These are phyloP conservation scores for Talaromyces islandicus DNA, from an alignment of 2,329 filamentous ascomycete species.

Conservation along the genomic window DNA sequence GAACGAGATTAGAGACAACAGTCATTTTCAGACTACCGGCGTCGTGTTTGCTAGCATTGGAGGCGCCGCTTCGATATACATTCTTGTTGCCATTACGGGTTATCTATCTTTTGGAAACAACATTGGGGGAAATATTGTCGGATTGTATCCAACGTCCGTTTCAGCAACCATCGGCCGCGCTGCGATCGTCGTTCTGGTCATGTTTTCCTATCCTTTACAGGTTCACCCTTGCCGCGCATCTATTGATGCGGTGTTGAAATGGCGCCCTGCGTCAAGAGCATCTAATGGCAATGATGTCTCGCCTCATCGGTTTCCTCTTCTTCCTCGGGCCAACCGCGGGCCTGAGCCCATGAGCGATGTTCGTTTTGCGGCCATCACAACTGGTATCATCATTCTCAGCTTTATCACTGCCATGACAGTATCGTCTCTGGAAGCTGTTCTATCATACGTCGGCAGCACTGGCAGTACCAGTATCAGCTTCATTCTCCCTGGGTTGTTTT, in stretches of 20 bases:
- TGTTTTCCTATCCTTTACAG: slow-evolving; percentile 93
- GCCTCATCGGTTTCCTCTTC: slow-evolving; percentile 38
- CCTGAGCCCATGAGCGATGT: slow-evolving; percentile 69
- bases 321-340: slow-evolving; percentile 34
- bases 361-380: slow-evolving; percentile 85
- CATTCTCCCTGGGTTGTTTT: slow-evolving; percentile 91
- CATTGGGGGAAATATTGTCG: slow-evolving; percentile 86
- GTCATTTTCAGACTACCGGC: slow-evolving; percentile 67
- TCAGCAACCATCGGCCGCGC: slow-evolving; percentile 89
- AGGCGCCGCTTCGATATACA: slow-evolving; percentile 77
- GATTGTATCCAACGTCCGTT: slow-evolving; percentile 75
- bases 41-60: slow-evolving; percentile 83
- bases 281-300: slow-evolving; percentile 35
- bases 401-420: slow-evolving; percentile 91
- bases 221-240: slow-evolving; percentile 95
- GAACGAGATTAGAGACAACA: slow-evolving; percentile 86
- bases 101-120: slow-evolving; percentile 93
- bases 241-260: slow-evolving; percentile 86
- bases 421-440: slow-evolving; percentile 77
- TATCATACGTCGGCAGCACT: slow-evolving; percentile 92
- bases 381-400: slow-evolving; percentile 72
- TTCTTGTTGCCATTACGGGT: slow-evolving; percentile 87
- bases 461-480: slow-evolving; percentile 95
- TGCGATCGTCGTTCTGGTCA: slow-evolving; percentile 91
- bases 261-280: slow-evolving; percentile 57